Evolutionary conservation across 495 filamentous ascomycete genomes (phyloP), one percentile per base, ranked within the genome.

Genomic region (Xylaria flabelliformis): DNA sequence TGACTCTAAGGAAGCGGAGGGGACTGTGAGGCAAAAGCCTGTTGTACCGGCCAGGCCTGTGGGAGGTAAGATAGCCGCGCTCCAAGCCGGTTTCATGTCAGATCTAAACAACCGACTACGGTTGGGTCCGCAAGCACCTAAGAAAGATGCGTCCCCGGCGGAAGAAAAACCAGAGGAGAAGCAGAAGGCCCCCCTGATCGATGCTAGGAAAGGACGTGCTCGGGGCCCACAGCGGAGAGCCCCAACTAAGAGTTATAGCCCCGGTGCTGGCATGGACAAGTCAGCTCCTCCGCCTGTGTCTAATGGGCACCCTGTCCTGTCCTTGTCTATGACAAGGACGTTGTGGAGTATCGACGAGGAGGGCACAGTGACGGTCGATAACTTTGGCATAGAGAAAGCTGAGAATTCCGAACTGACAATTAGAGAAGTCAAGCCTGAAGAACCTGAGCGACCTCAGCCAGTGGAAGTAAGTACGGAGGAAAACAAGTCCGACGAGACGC

Each of bases 191-290:
- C 93, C 94, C 15, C 82, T 99, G 39, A 85, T 83, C 44, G 96
- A 98, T 83, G 93, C 94, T 39, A 87, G 97, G 67, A 98, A 98
- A 83, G 90, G 94, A 17, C 85, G 96, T 69, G 96, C 96, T 21
- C 91, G 92, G 74, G 97, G 96, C 29, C 96, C 96, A 9, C 90
- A 92, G 74, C 88, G 96, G 71, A 86, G 96, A 78, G 87, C 87
- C 12, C 87, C 87, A 1, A 83, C 84, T 53, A 91, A 91, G 83
- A 79, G 75, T 34, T 75, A 80, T 8, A 78, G 78, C 42, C 74
- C 83, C 39, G 78, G 75, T 59, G 74, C 80, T 29, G 68, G 36
- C 15, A 3, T 56, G 70, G 74, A 73, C 72, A 65, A 71, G 24
- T 75, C 76, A 48, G 74, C 63, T 61, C 72, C 65, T 26, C 76